Conservation (phyloP, 495 filamentous ascomycete genomes). For the Penicillium crystallinum region DNA sequence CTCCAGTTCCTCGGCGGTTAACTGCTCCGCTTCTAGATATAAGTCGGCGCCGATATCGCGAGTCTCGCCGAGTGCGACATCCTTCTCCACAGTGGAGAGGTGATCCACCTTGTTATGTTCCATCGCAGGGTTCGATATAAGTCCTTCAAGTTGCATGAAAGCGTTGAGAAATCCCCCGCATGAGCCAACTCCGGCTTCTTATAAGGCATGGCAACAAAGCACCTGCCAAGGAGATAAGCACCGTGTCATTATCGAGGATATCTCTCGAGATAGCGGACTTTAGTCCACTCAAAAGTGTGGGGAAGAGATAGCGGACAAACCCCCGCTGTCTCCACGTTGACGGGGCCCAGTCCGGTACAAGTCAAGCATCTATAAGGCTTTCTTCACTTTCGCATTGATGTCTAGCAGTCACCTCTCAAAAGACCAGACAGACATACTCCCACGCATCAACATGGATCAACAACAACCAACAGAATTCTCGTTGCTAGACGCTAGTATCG, state of each 20-base stretch:
- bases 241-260: background rate
- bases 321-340: background rate
- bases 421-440: background rate
- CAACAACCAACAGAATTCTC: conserved; percentile 37
- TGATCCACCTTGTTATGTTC: conserved; percentile 18
- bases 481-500: conserved; percentile 56
- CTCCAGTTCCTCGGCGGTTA: conserved; percentile 30
- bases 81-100: conserved; percentile 15
- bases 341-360: background rate
- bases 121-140: background rate
- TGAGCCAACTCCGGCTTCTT: background rate
- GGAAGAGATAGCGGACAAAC: background rate
- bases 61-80: conserved; percentile 20
- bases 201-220: background rate
- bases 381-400: background rate
- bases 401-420: background rate
- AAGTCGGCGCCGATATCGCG: conserved; percentile 30
- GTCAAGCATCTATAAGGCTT: background rate
- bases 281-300: conserved; percentile 14
- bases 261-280: conserved; percentile 7
- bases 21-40: conserved; percentile 28
- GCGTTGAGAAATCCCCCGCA: background rate
- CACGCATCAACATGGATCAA: conserved; percentile 2
- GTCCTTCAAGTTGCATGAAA: conserved; percentile 3
- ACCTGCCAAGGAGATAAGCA: conserved; percentile 20